A percentile compares a stretch with the other conserved stretches of the same genome.
Conservation (phyloP, 2,329 filamentous ascomycete genomes). For the Paraphaeosphaeria sporulosa region DNA sequence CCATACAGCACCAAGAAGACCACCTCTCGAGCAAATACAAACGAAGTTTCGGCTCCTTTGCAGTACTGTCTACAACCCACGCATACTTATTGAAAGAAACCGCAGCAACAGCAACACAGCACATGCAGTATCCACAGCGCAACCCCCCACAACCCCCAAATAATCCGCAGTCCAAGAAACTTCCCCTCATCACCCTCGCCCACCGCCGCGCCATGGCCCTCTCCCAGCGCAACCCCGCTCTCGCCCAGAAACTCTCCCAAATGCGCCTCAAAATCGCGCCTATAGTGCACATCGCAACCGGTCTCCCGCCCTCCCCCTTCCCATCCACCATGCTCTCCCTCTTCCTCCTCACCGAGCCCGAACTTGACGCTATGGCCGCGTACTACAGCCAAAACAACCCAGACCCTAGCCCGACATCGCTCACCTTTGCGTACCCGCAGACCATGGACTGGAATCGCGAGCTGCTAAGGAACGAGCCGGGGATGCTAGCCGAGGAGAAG, state of each 20-base stretch:
- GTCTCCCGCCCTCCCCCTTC: slow-evolving; percentile 70
- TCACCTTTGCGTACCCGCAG: slow-evolving; percentile 66
- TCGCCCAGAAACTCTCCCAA: slow-evolving; percentile 68
- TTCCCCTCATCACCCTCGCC: slow-evolving; percentile 6
- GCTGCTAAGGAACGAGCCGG: slow-evolving; percentile 41
- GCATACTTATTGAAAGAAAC: slow-evolving; percentile 13
- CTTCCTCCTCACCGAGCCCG: slow-evolving; percentile 74
- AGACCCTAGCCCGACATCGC: neutral
- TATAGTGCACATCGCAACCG: slow-evolving; percentile 67
- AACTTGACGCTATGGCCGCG: slow-evolving; percentile 73
- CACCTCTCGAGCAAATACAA: slow-evolving; percentile 7
- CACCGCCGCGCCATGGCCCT: slow-evolving; percentile 22
- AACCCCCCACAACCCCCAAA: no score
- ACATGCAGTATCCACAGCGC: neutral
- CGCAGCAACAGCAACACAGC: neutral
- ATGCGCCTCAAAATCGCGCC: slow-evolving; percentile 72
- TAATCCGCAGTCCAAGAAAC: slow-evolving; percentile 17
- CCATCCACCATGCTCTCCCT: slow-evolving; percentile 73
- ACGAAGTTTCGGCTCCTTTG: neutral
- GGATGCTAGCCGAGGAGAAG: slow-evolving; percentile 27
- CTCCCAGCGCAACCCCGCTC: slow-evolving; percentile 50
- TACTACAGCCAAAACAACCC: slow-evolving; percentile 75
- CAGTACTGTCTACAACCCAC: neutral
- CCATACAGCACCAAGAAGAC: neutral
- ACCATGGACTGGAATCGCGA: slow-evolving; percentile 68